phyloP scores from a whole-genome alignment of 2,329 filamentous ascomycete genomes.

The Claviceps humidiphila region DNA sequence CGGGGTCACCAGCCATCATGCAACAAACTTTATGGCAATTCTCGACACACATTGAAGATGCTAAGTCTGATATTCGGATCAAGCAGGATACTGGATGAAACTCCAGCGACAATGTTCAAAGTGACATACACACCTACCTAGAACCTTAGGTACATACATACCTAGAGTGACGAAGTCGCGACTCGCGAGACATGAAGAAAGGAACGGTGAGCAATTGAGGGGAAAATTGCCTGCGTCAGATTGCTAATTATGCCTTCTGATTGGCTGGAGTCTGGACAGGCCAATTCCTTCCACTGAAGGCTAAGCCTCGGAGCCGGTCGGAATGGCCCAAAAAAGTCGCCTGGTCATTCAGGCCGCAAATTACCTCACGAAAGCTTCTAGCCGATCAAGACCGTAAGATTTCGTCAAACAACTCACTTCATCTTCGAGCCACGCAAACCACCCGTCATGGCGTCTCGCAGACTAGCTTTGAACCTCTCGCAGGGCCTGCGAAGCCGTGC shows the following conservation, averaged over 20 bases:
- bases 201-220: not conserved
- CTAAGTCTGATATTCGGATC: no score
- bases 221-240: not conserved
- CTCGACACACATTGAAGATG: no score
- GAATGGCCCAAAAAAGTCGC: slow-evolving; percentile 24
- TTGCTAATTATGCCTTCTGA: slow-evolving; percentile 22
- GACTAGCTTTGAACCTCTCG: slow-evolving; percentile 89
- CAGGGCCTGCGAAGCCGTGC: slow-evolving; percentile 79
- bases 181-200: no score
- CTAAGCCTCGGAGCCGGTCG: slow-evolving; percentile 28
- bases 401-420: slow-evolving; percentile 45
- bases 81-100: not conserved
- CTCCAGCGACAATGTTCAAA: no score
- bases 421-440: slow-evolving; percentile 34
- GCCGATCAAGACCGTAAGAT: slow-evolving; percentile 32
- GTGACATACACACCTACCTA: not conserved
- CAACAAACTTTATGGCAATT: no score
- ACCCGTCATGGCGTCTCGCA: slow-evolving; percentile 80
- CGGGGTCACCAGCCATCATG: no score
- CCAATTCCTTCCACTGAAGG: slow-evolving; percentile 5
- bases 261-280: slow-evolving; percentile 20
- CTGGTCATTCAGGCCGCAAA: slow-evolving; percentile 27
- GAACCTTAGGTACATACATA: not conserved
- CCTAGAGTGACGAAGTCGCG: no score
- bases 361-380: slow-evolving; percentile 32